phyloP scores from a whole-genome alignment of 2,329 filamentous ascomycete species.

The Rutstroemia sp. region DNA sequence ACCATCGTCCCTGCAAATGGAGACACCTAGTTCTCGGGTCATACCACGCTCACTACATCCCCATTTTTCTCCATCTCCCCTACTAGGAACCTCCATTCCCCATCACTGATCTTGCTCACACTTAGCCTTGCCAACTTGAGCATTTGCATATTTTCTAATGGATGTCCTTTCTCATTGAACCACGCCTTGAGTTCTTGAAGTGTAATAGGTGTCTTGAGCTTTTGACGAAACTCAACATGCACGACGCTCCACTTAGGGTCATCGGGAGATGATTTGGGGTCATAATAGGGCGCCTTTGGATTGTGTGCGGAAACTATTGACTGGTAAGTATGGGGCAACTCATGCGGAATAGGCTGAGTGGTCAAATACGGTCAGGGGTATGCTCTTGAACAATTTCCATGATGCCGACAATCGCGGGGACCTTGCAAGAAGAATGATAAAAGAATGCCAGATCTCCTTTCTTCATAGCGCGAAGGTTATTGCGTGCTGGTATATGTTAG shows the following conservation, averaged over 20 bases:
- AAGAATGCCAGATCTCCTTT: constrained; percentile 91
- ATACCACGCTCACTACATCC: constrained; percentile 5
- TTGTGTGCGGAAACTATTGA: constrained; percentile 52
- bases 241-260: constrained; percentile 83
- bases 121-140: constrained; percentile 77
- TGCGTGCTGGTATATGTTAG: constrained; percentile 52
- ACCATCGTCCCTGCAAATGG: too few species aligned
- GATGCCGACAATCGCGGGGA: constrained; percentile 76
- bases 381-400: constrained; percentile 88
- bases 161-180: constrained; percentile 42
- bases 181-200: constrained; percentile 65
- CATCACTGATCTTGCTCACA: constrained; percentile 59
- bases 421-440: constrained; percentile 91
- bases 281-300: constrained; percentile 71
- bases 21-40: background rate
- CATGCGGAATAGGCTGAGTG: background rate
- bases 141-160: constrained; percentile 71
- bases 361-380: constrained; percentile 59
- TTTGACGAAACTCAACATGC: constrained; percentile 78
- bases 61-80: constrained; percentile 8
- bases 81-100: constrained; percentile 47
- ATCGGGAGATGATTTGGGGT: constrained; percentile 61
- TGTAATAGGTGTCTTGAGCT: constrained; percentile 65
- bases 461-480: constrained; percentile 88
- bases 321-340: background rate